A percentile compares a stretch with the other conserved stretches of the same genome.
Evolutionary conservation across 2,329 filamentous ascomycete genomes (phyloP).

Genomic region (Fusarium sp.): DNA sequence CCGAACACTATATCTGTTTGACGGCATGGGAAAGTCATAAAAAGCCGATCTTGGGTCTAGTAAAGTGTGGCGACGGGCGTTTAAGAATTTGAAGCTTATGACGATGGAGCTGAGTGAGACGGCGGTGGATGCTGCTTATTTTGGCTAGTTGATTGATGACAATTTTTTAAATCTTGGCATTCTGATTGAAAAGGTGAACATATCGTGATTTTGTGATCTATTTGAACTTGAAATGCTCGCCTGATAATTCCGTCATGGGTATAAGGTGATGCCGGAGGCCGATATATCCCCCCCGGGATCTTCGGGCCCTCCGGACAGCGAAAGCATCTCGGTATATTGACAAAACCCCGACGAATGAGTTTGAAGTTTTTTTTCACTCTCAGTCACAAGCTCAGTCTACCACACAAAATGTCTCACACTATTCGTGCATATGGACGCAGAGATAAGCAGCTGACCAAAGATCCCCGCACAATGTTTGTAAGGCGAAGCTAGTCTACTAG

Average conservation of each 20-base stretch:
- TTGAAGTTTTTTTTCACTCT: neutral
- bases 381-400: slow-evolving; percentile 3
- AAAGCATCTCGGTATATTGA: neutral
- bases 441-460: slow-evolving; percentile 27
- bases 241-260: neutral
- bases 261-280: neutral
- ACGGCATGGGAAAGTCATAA: slow-evolving; percentile 14
- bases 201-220: neutral
- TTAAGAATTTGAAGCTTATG: slow-evolving; percentile 6
- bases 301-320: slow-evolving; percentile 10
- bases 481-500: slow-evolving; percentile 18
- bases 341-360: slow-evolving; percentile 4
- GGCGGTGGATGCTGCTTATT: neutral
- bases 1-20: slow-evolving; percentile 2
- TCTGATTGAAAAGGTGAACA: neutral
- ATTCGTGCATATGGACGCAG: neutral
- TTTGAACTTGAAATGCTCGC: neutral
- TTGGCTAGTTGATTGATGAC: neutral
- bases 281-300: neutral
- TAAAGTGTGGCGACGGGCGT: neutral
- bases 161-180: neutral
- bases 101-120: slow-evolving; percentile 1
- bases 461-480: slow-evolving; percentile 18
- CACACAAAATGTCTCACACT: neutral
- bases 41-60: slow-evolving; percentile 6